Evolutionary conservation across 768 basidiomycete genomes (phyloP).

Genomic region (Amanita subjunquillea): DNA sequence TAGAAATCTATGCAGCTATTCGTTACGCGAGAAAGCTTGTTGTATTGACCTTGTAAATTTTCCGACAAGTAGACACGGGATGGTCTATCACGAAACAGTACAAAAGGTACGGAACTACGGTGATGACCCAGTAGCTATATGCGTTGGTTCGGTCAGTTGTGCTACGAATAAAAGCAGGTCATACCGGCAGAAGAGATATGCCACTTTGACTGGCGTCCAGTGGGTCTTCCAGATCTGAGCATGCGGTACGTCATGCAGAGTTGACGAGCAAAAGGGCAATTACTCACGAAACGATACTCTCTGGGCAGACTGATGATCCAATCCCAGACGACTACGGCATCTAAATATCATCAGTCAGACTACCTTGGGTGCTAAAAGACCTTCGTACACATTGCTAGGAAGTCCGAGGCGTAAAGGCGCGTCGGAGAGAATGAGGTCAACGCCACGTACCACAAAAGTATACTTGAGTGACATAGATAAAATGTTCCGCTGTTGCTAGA

Average conservation of each 20-base stretch:
- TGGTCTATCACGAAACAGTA: slow-evolving; percentile 72
- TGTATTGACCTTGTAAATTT: slow-evolving; percentile 51
- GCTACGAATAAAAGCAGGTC: slow-evolving; percentile 12
- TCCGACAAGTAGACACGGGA: slow-evolving; percentile 48
- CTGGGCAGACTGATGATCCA: slow-evolving; percentile 72
- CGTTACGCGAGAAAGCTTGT: background rate
- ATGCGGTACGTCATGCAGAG: slow-evolving; percentile 12
- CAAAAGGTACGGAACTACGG: slow-evolving; percentile 67
- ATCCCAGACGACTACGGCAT: slow-evolving; percentile 79
- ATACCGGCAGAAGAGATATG: slow-evolving; percentile 79
- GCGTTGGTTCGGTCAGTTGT: background rate
- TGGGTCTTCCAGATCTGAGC: slow-evolving; percentile 69
- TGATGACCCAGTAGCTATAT: slow-evolving; percentile 72
- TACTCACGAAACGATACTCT: slow-evolving; percentile 63
- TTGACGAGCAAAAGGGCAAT: slow-evolving; percentile 16
- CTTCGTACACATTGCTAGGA: slow-evolving; percentile 60
- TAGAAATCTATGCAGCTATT: slow-evolving; percentile 16
- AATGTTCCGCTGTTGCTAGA: slow-evolving; percentile 53
- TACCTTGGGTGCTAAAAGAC: slow-evolving; percentile 14
- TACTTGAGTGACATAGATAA: slow-evolving; percentile 74
- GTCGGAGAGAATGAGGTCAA: slow-evolving; percentile 13
- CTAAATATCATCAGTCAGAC: slow-evolving; percentile 29
- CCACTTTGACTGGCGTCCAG: slow-evolving; percentile 78
- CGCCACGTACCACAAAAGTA: slow-evolving; percentile 73
- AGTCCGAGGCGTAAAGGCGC: slow-evolving; percentile 17